Percentiles rank a stretch among this genome's conserved stretches.
Evolutionary conservation across 192 early-diverging fungal genomes (phyloP).

Genomic region (Coemansia aciculifera): DNA sequence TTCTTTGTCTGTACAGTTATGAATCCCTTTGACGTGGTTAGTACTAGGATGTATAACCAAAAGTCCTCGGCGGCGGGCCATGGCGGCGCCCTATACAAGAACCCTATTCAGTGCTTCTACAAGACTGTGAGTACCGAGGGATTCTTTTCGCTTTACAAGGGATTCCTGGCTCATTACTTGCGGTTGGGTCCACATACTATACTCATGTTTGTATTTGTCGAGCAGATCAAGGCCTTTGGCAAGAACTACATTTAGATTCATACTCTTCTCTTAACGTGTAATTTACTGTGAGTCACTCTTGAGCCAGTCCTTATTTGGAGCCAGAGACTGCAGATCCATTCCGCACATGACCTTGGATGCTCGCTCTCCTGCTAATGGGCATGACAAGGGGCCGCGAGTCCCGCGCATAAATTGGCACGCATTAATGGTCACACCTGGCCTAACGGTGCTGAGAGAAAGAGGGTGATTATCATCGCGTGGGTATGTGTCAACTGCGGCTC

Average conservation of each 20-base stretch:
- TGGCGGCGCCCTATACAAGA: conserved; percentile 73
- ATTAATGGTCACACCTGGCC: neutral
- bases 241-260: conserved; percentile 24
- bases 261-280: neutral
- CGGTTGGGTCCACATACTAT: conserved; percentile 93
- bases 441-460: neutral
- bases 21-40: conserved; percentile 98
- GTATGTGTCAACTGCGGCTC: neutral
- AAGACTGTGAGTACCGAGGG: conserved; percentile 87
- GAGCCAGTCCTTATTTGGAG: neutral
- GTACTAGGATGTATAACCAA: conserved; percentile 94
- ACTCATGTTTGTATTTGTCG: conserved; percentile 88
- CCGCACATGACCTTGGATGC: neutral
- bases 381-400: neutral
- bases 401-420: conserved; percentile 1
- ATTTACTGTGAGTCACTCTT: neutral
- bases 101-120: conserved; percentile 79
- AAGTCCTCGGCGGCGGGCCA: conserved; percentile 57
- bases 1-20: conserved; percentile 86
- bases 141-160: conserved; percentile 84
- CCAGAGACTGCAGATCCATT: neutral
- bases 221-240: conserved; percentile 63
- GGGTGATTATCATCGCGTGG: neutral
- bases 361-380: neutral
- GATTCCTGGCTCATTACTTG: conserved; percentile 86